Base-by-base conservation (phyloP, 2,329 filamentous ascomycete genomes). In the Aureobasidium sp. region DNA sequence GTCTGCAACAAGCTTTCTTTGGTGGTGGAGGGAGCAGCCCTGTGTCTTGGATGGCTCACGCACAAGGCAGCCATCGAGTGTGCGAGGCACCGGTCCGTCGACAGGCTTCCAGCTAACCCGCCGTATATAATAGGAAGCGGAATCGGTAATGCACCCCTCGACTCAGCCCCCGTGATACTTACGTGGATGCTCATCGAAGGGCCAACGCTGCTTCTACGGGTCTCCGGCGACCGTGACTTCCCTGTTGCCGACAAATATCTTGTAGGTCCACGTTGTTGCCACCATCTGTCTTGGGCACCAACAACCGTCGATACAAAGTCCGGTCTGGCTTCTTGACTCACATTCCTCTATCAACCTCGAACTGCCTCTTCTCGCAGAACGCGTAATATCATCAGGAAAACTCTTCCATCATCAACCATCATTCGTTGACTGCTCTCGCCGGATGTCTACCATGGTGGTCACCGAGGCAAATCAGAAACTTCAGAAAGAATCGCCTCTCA, bases 91-190 rank as follows among this genome's bases (percentile, higher is more conserved):
- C 47, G 25, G 47, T 22, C 14, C 25, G 36, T 39, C 27, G 45
- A 49, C 57, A 49, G 57, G 44, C 57, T 48, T 51, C 34, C 39
- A 51, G 45, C 57, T 60, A 51, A 47, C 56, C 45, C 31, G 45
- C 15, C 31, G 45, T 42, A 60, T 60, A 60, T 60, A 60, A 60
- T 51, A 51, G 45, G 45, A 60, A 51, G 39, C 44, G 45, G 36
- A 60, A 42, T 25, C 44, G 45, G 57, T 17, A 41, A 60, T 60
- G 57, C 57, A 60, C 44, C 34, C 22, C 57, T 60, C 57, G 57
- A 51, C 57, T 60, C 57, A 60, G 57, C 57, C 57, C 31, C 51
- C 45, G 57, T 60, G 57, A 49, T 51, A 60, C 57, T 58, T 47
- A 60, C 57, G 57, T 60, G 45, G 56, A 39, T 34, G 55, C 31